These are phyloP conservation scores for Nymphaea thermarum DNA, from an alignment of 164 flowering plant genomes.

Conservation along the genomic window DNA sequence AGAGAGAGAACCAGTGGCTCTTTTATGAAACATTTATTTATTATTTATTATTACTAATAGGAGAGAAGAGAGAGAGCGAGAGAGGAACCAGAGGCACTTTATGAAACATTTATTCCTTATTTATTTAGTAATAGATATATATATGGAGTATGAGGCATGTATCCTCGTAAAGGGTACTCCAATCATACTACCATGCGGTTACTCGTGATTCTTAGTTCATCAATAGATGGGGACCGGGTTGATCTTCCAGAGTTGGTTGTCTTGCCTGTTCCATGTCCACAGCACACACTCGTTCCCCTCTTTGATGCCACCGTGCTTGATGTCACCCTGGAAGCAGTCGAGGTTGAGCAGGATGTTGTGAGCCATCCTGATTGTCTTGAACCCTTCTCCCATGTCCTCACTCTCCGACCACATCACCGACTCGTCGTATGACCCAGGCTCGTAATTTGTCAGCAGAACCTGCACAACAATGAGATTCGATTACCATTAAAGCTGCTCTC, in stretches of 20 bases:
- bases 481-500: too few relatives aligned
- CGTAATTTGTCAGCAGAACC: constrained; percentile 1
- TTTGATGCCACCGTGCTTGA: constrained; percentile 2
- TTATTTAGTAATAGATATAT: not conserved
- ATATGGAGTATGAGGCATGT: not conserved
- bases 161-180: too few relatives aligned
- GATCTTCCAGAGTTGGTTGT: constrained; percentile 4
- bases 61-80: not conserved
- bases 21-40: too few relatives aligned
- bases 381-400: not conserved
- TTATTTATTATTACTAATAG: too few relatives aligned
- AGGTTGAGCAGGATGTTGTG: constrained; percentile 1
- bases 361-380: constrained; percentile 2
- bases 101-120: not conserved
- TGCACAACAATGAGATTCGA: not conserved
- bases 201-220: too few relatives aligned
- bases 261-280: constrained; percentile 2
- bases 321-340: constrained; percentile 1
- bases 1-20: too few relatives aligned
- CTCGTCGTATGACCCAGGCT: constrained; percentile 1
- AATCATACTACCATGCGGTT: too few relatives aligned
- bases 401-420: constrained; percentile 1
- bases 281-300: not conserved
- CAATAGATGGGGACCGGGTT: not conserved
- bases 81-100: not conserved